These are phyloP conservation scores for Rhizomucor miehei DNA, from an alignment of 371 early-diverging fungal genomes.

Conservation along the genomic window DNA sequence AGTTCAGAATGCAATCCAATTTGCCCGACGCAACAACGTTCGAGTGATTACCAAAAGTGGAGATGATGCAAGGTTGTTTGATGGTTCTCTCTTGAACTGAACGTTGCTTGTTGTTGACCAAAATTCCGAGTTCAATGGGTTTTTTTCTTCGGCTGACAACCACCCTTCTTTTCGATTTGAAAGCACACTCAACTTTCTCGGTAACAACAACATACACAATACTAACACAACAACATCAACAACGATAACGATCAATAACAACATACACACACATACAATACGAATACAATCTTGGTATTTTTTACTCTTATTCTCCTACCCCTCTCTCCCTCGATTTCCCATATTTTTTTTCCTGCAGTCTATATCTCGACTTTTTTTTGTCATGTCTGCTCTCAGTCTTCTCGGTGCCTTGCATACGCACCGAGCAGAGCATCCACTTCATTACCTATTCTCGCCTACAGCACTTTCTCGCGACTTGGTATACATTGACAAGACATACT, in stretches of 20 bases:
- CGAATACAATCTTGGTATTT: no score
- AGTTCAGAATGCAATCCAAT: conserved; percentile 34
- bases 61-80: conserved; percentile 24
- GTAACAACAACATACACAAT: no score
- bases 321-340: neutral
- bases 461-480: conserved; percentile 16
- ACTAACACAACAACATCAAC: no score
- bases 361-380: conserved; percentile 6
- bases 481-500: conserved; percentile 24
- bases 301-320: conserved; percentile 4
- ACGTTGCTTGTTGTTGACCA: neutral
- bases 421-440: conserved; percentile 12
- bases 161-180: conserved; percentile 4
- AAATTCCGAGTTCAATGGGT: neutral
- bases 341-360: neutral
- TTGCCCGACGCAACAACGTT: conserved; percentile 38
- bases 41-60: conserved; percentile 36
- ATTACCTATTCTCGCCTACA: conserved; percentile 38
- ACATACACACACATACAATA: neutral
- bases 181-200: no score
- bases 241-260: no score
- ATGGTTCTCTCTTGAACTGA: conserved; percentile 18
- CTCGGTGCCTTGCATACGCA: conserved; percentile 7
- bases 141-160: neutral
- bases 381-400: conserved; percentile 12